phyloP scores from a whole-genome alignment of 306 rosid species.

The apple (Malus domestica) region ASM211411v1 NC_041803.1:24245501-24246000 shows the following conservation, averaged over 20 bases:
- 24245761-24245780: slow-evolving; percentile 19
- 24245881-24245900: background rate
- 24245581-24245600: slow-evolving; percentile 18
- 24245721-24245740: slow-evolving; percentile 22
- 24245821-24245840: slow-evolving; percentile 8
- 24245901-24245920: slow-evolving; percentile 3
- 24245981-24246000: slow-evolving; percentile 28
- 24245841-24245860: slow-evolving; percentile 9
- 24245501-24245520: background rate
- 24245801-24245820: slow-evolving; percentile 35
- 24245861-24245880: background rate
- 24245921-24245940: slow-evolving; percentile 17
- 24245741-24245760: slow-evolving; percentile 29
- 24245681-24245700: slow-evolving; percentile 1
- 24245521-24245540: background rate
- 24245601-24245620: slow-evolving; percentile 16
- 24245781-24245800: slow-evolving; percentile 24
- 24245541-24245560: background rate
- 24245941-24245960: slow-evolving; percentile 49
- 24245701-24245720: slow-evolving; percentile 22
- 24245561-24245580: slow-evolving; percentile 7
- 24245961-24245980: slow-evolving; percentile 50
- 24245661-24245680: background rate
- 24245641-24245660: background rate
- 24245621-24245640: slow-evolving; percentile 1